Base-by-base conservation (phyloP, 352 stramenopile genomes). In the Bremia lactucae region DNA sequence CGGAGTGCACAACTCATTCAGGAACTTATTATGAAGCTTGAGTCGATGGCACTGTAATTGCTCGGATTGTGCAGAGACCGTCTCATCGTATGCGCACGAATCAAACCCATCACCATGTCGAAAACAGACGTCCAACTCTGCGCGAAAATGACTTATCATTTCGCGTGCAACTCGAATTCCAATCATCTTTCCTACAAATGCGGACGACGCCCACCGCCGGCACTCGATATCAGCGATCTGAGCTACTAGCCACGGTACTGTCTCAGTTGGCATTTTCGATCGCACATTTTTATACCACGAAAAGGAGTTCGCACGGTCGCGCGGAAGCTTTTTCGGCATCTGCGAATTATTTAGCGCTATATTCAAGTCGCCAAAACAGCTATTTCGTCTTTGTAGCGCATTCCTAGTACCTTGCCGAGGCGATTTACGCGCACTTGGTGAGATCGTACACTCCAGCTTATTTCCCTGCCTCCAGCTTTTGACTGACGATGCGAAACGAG, bases 151-250 rank as follows among this genome's bases (percentile, higher is more conserved):
- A 15, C 62, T 84, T 31, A 92, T 92, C 76, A 92, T 87, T 46
- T 89, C 75, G 3, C 77, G 68, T 14, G 79, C 76, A 2, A 92
- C 76, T 18, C 74, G 75, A 38, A 89, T 82, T 5, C 79, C 79
- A 49, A 92, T 83, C 72, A 89, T 85, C 36, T 89, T 92, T 3
- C 75, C 79, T 15, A 92, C 79, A 64, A 92, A 89, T 3, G 76
- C 76, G 16, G 75, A 92, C 20, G 79, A 92, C 28, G 79, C 73
- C 76, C 74, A 88, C 6, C 75, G 58, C n/a, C 79, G 56, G 52
- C 79, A 92, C 48, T 92, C 79, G 31, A 92, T 75, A 42, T 92
- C 79, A 5, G 76, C 77, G 35, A 92, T 83, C 45, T 92, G 76
- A n/a, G 76, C 68, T 21, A 82, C 81, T 15, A 87, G 31, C 79